These are phyloP conservation scores for Sequoia sempervirens DNA, from an alignment of 75 land plant species.

Conservation along the genomic window DNA sequence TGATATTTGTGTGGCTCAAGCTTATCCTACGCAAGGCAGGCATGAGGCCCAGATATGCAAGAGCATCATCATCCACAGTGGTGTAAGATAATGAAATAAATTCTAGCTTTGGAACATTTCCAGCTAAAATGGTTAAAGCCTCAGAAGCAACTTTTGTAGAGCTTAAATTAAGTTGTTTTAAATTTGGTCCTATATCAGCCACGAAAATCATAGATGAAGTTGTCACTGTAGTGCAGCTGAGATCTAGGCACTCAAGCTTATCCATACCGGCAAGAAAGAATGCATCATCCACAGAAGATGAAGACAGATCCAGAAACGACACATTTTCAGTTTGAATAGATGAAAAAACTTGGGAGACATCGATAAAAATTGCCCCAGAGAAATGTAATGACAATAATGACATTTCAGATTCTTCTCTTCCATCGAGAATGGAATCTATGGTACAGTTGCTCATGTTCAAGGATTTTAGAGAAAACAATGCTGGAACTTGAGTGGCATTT, in stretches of 20 bases:
- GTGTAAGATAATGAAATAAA: conserved; percentile 57
- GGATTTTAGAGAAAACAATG: conserved; percentile 36
- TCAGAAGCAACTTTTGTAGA: conserved; percentile 54
- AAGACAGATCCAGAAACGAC: conserved; percentile 53
- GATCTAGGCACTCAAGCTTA: conserved; percentile 53
- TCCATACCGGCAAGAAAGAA: conserved; percentile 37
- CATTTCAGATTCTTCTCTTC: conserved; percentile 11
- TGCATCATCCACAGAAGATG: conserved; percentile 28
- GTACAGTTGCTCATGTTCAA: conserved; percentile 83
- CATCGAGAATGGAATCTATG: conserved; percentile 47
- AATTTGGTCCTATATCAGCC: conserved; percentile 43
- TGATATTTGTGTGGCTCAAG: conserved; percentile 65
- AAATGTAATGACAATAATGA: conserved; percentile 44
- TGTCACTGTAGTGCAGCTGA: conserved; percentile 37
- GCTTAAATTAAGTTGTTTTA: conserved; percentile 65
- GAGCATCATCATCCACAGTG: conserved; percentile 60
- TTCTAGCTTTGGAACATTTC: conserved; percentile 63
- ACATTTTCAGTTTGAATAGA: conserved; percentile 20
- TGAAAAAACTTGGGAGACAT: conserved; percentile 33
- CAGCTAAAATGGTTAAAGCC: conserved; percentile 61
- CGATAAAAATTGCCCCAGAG: conserved; percentile 47
- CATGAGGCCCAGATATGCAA: conserved; percentile 53
- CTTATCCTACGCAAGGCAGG: conserved; percentile 44
- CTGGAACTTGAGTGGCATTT: conserved; percentile 57
- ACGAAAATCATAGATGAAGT: conserved; percentile 45